These are phyloP conservation scores for Teunomyces kruisii DNA, from an alignment of 805 yeast genomes.

Conservation along the genomic window DNA sequence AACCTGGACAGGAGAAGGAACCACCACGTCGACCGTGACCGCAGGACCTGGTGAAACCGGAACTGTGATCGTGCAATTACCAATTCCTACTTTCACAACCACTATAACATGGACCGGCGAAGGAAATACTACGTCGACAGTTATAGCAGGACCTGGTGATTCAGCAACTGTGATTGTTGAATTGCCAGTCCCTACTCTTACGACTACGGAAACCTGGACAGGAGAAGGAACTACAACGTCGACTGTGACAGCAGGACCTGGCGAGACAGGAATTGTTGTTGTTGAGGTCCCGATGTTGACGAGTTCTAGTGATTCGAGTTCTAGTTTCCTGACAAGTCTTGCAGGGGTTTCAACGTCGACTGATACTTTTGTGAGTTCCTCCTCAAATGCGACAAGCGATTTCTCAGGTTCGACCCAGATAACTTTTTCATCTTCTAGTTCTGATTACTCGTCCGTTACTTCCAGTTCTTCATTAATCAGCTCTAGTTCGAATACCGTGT, in stretches of 20 bases:
- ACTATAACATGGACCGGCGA: constrained; percentile 11
- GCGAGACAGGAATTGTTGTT: constrained; percentile 9
- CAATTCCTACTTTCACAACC: constrained; percentile 10
- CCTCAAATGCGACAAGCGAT: too few relatives aligned
- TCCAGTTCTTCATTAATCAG: too few relatives aligned
- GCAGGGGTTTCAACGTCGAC: too few relatives aligned
- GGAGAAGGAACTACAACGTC: constrained; percentile 10
- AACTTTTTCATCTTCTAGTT: too few relatives aligned
- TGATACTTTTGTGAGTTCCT: too few relatives aligned
- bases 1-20: constrained; percentile 5
- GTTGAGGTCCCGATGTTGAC: too few relatives aligned
- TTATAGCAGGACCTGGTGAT: constrained; percentile 12
- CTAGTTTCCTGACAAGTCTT: too few relatives aligned
- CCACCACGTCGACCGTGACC: neutral
- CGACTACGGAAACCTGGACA: constrained; percentile 11
- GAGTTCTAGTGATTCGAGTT: too few relatives aligned
- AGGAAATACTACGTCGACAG: constrained; percentile 7
- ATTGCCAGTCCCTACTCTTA: constrained; percentile 12
- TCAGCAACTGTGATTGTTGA: constrained; percentile 13
- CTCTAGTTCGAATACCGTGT: too few relatives aligned
- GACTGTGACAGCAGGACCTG: constrained; percentile 9
- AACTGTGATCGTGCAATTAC: constrained; percentile 5
- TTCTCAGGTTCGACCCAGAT: too few relatives aligned
- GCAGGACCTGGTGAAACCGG: neutral
- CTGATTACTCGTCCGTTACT: too few relatives aligned